Evolutionary conservation across 2,329 filamentous ascomycete species (phyloP).

Genomic region (Xylariales sp.): DNA sequence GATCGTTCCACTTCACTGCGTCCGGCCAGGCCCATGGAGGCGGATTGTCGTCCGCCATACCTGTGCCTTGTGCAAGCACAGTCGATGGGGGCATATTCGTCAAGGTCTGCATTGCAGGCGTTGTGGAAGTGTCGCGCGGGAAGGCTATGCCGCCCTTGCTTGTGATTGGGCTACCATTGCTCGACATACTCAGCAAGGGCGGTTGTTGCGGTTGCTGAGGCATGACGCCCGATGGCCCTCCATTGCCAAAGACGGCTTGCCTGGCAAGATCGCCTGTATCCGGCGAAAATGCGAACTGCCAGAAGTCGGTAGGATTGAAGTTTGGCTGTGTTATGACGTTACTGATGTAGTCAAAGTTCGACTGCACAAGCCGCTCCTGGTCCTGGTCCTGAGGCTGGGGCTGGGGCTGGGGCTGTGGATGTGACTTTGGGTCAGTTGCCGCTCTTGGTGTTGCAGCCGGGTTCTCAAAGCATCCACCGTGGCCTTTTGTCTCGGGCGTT

Average conservation of each 20-base stretch:
- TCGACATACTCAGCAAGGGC: background rate
- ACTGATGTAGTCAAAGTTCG: constrained; percentile 29
- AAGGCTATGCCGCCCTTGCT: constrained; percentile 7
- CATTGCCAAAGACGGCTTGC: constrained; percentile 4
- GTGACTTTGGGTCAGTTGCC: constrained; percentile 1
- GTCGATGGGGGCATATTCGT: constrained; percentile 3
- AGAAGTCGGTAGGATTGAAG: constrained; percentile 32
- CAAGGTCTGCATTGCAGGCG: background rate
- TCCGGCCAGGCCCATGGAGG: constrained; percentile 38
- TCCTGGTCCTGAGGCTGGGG: background rate
- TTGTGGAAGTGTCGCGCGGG: constrained; percentile 1
- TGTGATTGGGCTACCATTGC: constrained; percentile 3
- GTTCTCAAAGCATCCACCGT: constrained; percentile 15
- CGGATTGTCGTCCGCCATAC: constrained; percentile 26
- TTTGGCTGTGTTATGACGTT: constrained; percentile 32
- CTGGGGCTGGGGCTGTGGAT: background rate
- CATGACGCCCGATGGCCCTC: background rate
- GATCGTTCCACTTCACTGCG: constrained; percentile 21
- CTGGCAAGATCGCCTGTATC: constrained; percentile 4
- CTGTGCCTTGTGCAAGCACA: constrained; percentile 1
- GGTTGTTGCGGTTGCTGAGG: constrained; percentile 3
- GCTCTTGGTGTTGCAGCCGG: too few relatives aligned
- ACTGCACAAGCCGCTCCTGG: constrained; percentile 5
- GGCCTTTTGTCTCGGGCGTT: constrained; percentile 17
- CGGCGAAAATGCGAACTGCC: constrained; percentile 16